Base-by-base conservation (phyloP, 2,329 filamentous ascomycete species). In the Ophiobolus disseminans region DNA sequence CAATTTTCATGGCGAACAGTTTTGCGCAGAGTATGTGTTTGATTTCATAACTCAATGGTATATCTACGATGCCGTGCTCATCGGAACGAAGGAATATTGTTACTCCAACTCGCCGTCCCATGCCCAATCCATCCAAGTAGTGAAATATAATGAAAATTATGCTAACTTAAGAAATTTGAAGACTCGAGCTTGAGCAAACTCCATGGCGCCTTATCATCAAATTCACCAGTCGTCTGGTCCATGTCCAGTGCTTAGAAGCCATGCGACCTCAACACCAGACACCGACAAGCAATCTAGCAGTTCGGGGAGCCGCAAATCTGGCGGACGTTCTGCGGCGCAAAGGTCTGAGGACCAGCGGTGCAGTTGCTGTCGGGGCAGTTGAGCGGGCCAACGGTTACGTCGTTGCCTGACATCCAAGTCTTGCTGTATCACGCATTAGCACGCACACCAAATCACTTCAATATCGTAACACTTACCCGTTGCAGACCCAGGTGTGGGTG, bases 401-500 rank as follows among this genome's bases (percentile, higher is more conserved):
- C 42, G 25, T 45, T 45, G 23, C 42, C 42, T 5, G 42, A 45
- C 42, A 45, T 38, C 34, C 34, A 45, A 16, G 25, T 38, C 23
- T 20, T 13, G 13, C 42, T 45, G 8, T 31, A n/a, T 9, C 9
- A n/a, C n/a, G 3, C 8, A 14, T 38, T 23, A 38, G 35, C 19
- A n/a, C 5, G 7, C 1, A 16, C 16, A n/a, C n/a, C 9, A 11
- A n/a, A 14, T n/a, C 8, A n/a, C 6, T 14, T 19, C 19, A 22
- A n/a, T 4, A 23, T 21, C n/a, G 8, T 14, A 10, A 11, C 35
- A 40, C 65, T 45, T 46, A 71, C 68, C 57, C 58, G 23, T 62
- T 48, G 43, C 68, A 71, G 16, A 31, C 38, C 66, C 66, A 71
- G 5, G 49, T 50, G 48, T 71, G 68, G 1, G 55, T 57, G 26